Evolutionary conservation across 140 eudicot species (phyloP).

Genomic region (Senecio squalidus): DNA sequence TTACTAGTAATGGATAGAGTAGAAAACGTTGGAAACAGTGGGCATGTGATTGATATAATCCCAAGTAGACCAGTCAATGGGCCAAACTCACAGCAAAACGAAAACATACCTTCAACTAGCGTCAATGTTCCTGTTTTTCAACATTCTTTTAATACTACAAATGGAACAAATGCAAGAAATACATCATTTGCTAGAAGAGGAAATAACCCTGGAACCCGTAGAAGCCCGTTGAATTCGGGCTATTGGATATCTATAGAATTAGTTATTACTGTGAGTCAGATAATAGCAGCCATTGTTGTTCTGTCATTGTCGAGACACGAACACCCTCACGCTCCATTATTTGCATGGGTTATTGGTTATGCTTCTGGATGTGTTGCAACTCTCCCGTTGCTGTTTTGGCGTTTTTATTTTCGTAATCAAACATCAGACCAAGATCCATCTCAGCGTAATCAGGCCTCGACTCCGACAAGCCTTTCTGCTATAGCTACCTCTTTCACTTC

Average conservation of each 20-base stretch:
- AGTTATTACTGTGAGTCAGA: constrained; percentile 76
- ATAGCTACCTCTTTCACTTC: constrained; percentile 35
- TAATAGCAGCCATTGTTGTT: constrained; percentile 72
- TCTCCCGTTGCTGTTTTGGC: constrained; percentile 91
- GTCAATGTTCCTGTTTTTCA: constrained; percentile 44
- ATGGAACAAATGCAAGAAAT: constrained; percentile 41
- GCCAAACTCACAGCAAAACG: constrained; percentile 36
- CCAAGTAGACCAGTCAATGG: constrained; percentile 43
- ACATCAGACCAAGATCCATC: constrained; percentile 63
- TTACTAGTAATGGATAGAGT: constrained; percentile 60
- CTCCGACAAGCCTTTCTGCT: constrained; percentile 33
- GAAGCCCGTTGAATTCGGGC: constrained; percentile 91
- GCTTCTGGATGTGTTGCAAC: constrained; percentile 92
- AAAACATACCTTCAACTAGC: constrained; percentile 60
- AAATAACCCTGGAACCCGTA: constrained; percentile 54
- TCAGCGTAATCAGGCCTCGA: constrained; percentile 47
- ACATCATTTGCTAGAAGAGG: constrained; percentile 65
- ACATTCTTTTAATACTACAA: constrained; percentile 42
- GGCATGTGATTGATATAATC: constrained; percentile 72
- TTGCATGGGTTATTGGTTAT: constrained; percentile 86
- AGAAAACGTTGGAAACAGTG: constrained; percentile 35
- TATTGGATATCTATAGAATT: constrained; percentile 90
- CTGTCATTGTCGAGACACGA: constrained; percentile 70
- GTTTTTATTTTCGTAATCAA: constrained; percentile 69
- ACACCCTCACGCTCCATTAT: constrained; percentile 79